Evolutionary conservation across 768 basidiomycete species (phyloP), one percentile per base, ranked within the genome.

Genomic region (Suillus lakei): DNA sequence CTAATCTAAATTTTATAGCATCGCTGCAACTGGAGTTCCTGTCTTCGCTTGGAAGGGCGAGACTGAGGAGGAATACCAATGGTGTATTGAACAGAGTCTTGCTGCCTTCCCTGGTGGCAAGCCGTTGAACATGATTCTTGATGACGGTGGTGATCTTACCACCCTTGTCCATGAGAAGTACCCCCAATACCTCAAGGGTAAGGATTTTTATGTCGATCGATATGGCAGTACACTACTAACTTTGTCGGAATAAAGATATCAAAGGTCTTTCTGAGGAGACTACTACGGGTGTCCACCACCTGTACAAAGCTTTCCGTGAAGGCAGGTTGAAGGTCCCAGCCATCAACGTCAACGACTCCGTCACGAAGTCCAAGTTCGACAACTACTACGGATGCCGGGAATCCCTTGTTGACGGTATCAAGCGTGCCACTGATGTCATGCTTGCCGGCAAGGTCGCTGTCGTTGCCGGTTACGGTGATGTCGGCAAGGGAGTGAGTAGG

Each of bases 41-140:
- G 98, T 99, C 73, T 99, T 89, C 75, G 98, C 98, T 48, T 99
- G 98, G 98, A 99, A 99, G 84, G 98, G 98, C 64, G 98, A 99
- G 85, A 96, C 96, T 54, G 98, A 99, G 77, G 98, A 98, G 80
- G 98, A 99, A 78, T 99, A 98, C 82, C 75, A 80, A 69, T 99
- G 98, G 98, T 99, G 96, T 78, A 95, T 99, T 71, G 95, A 99
- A 75, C 98, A 99, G 82, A 93, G 94, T 55, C 79, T 99, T 69
- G 78, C 87, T 70, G 93, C 88, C n/a, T 99, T 99, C 87, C 81
- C 90, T 30, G 88, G 83, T 67, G 91, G 91, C 70, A 82, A 96
- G 79, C 76, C 91, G 61, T 81, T 97, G 74, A 99, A 99, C 89
- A 91, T 99, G 96, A 99, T 99, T 79, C 88, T 99, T 76, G 98